Percentiles rank a stretch among this genome's conserved stretches.
Evolutionary conservation across 768 basidiomycete genomes (phyloP).

Genomic region (Xerocomellus dryophilus): DNA sequence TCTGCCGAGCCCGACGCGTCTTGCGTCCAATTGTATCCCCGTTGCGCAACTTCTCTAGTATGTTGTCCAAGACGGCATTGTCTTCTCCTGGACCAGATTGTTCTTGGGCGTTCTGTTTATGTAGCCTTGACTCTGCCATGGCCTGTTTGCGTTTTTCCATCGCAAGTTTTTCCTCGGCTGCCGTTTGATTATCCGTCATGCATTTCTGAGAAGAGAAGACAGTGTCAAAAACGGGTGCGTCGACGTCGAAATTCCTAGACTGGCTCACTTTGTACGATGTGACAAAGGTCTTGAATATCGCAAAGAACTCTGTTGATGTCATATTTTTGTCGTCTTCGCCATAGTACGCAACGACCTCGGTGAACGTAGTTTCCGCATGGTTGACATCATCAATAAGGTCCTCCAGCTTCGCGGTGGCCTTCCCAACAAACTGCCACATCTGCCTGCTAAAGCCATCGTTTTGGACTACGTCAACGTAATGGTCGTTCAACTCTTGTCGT

Average conservation of each 20-base stretch:
- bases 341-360: conserved; percentile 85
- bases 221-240: conserved; percentile 1
- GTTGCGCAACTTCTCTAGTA: conserved; percentile 68
- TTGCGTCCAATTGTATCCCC: conserved; percentile 64
- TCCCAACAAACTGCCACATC: conserved; percentile 88
- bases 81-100: conserved; percentile 50
- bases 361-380: conserved; percentile 77
- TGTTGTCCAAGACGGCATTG: conserved; percentile 56
- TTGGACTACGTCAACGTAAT: conserved; percentile 70
- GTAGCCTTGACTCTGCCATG: conserved; percentile 59
- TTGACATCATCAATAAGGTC: conserved; percentile 86
- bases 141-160: conserved; percentile 67
- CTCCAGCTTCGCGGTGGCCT: conserved; percentile 70
- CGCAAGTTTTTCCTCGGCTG: conserved; percentile 67
- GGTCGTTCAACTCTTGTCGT: conserved; percentile 71
- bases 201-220: conserved; percentile 64
- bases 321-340: conserved; percentile 90
- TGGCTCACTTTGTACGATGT: conserved; percentile 79
- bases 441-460: conserved; percentile 81
- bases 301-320: conserved; percentile 91
- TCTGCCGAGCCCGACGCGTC: conserved; percentile 46
- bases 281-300: conserved; percentile 94
- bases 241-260: not conserved
- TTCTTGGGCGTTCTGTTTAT: conserved; percentile 48
- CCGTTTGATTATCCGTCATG: conserved; percentile 71